Evolutionary conservation across 2,329 filamentous ascomycete species (phyloP), one percentile per base, ranked within the genome.

Genomic region (Davidsoniella eucalypti): DNA sequence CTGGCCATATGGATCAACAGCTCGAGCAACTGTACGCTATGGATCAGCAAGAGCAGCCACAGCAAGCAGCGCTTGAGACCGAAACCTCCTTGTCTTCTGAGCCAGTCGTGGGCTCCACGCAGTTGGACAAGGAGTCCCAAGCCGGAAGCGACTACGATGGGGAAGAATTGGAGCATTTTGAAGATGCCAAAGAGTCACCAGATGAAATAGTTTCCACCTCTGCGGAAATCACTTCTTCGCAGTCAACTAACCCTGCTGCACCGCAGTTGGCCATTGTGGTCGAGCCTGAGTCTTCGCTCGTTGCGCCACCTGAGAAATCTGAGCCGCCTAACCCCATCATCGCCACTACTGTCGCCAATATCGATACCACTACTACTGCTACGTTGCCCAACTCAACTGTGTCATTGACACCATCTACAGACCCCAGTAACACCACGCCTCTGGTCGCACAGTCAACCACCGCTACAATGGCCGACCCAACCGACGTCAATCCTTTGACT

Each of bases 401-500:
- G 8, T 33, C 29, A 2, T 33, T 33, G 12, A 33, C 29, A 33
- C 29, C 29, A 12, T 33, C 29, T 16, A 7, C 38, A 49, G 23
- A 41, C 47, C 49, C n/a, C 12, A 33, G 29, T 12, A 33, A 33
- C 29, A 33, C 12, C 29, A 17, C 25, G 14, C 25, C 23, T 51
- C 49, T 40, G 26, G 42, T 21, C 40, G 43, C 26, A 44, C 42
- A 23, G 26, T 16, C 23, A 12, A 3, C 42, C 25, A 17, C n/a
- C 37, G 18, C 21, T 16, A 38, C 25, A 9, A 49, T 49, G 47
- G 4, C 43, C 16, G 44, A 47, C 17, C 14, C 10, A 21, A 14
- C 18, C 16, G 37, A 23, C 12, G 8, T 36, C 18, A 41, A 17
- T 55, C 57, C 62, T 42, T 59, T 69, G 54, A 64, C 64, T 44